Conservation (phyloP, 371 early-diverging fungal genomes). For the Mucor velutinosus region DNA sequence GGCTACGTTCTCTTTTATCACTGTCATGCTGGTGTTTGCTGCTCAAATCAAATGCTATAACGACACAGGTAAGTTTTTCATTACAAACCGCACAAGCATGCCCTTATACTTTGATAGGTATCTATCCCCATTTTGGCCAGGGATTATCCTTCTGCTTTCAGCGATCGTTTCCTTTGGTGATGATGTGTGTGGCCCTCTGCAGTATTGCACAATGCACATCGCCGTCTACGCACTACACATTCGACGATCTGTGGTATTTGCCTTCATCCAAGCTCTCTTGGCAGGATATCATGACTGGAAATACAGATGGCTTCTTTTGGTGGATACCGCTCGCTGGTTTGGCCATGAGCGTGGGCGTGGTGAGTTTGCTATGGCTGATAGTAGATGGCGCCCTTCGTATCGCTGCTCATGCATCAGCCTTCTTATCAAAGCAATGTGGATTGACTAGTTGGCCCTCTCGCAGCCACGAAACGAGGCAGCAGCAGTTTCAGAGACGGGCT, state of each 20-base stretch:
- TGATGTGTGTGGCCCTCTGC: slow-evolving; percentile 31
- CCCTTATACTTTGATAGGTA: slow-evolving; percentile 1
- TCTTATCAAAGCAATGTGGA: slow-evolving; percentile 13
- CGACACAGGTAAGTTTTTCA: slow-evolving; percentile 26
- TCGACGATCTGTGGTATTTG: slow-evolving; percentile 34
- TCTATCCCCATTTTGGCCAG: slow-evolving; percentile 54
- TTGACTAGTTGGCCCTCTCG: slow-evolving; percentile 20
- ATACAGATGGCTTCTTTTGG: slow-evolving; percentile 67
- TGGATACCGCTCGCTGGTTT: slow-evolving; percentile 61
- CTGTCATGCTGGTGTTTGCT: slow-evolving; percentile 61
- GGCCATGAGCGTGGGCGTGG: slow-evolving; percentile 53
- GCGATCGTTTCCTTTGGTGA: slow-evolving; percentile 38
- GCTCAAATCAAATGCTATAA: slow-evolving; percentile 70
- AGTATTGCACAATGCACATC: slow-evolving; percentile 37
- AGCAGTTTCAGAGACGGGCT: slow-evolving; percentile 54
- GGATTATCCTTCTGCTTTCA: slow-evolving; percentile 45
- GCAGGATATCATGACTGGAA: slow-evolving; percentile 56
- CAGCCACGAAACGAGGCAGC: slow-evolving; percentile 30
- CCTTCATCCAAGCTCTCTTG: slow-evolving; percentile 28
- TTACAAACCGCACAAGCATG: background rate
- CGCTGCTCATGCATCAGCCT: background rate
- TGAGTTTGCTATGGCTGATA: slow-evolving; percentile 53
- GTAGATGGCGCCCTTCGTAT: slow-evolving; percentile 26
- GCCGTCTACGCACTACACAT: slow-evolving; percentile 23
- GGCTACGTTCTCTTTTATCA: slow-evolving; percentile 67